Percentiles rank a stretch among this genome's conserved stretches.
phyloP scores from a whole-genome alignment of 2,329 filamentous ascomycete genomes.

The Zopfia rhizophila region DNA sequence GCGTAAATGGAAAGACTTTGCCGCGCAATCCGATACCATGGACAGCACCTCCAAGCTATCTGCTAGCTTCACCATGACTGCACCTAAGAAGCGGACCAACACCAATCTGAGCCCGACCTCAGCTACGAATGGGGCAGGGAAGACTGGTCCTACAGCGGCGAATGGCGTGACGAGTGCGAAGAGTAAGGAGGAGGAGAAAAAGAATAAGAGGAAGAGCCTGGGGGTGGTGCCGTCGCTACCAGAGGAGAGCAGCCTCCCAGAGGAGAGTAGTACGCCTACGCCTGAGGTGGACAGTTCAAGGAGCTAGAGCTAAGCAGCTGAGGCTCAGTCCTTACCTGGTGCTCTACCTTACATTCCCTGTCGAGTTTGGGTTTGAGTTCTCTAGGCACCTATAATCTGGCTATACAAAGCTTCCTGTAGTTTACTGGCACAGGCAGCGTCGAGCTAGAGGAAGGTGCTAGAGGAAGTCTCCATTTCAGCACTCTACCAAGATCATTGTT shows the following conservation, averaged over 20 bases:
- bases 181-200: conserved; percentile 42
- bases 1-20: conserved; percentile 94
- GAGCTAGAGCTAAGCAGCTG: conserved; percentile 6
- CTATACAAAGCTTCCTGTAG: too few relatives aligned
- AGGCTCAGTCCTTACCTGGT: too few relatives aligned
- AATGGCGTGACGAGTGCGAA: conserved; percentile 33
- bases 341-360: too few relatives aligned
- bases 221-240: conserved; percentile 37
- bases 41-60: conserved; percentile 49
- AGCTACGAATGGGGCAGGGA: conserved; percentile 21
- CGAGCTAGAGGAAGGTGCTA: too few relatives aligned
- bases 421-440: too few relatives aligned
- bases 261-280: conserved; percentile 39
- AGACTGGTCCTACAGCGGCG: conserved; percentile 23
- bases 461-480: background rate
- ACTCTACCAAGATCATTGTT: conserved; percentile 9
- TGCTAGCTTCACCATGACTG: conserved; percentile 43
- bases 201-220: conserved; percentile 45
- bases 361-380: too few relatives aligned
- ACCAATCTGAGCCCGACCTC: conserved; percentile 25
- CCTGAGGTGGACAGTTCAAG: conserved; percentile 31
- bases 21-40: conserved; percentile 47
- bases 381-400: too few relatives aligned
- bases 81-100: conserved; percentile 35
- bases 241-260: conserved; percentile 32